Conservation (phyloP, 306 rosid genomes). For the Carpinus viminea region DNA sequence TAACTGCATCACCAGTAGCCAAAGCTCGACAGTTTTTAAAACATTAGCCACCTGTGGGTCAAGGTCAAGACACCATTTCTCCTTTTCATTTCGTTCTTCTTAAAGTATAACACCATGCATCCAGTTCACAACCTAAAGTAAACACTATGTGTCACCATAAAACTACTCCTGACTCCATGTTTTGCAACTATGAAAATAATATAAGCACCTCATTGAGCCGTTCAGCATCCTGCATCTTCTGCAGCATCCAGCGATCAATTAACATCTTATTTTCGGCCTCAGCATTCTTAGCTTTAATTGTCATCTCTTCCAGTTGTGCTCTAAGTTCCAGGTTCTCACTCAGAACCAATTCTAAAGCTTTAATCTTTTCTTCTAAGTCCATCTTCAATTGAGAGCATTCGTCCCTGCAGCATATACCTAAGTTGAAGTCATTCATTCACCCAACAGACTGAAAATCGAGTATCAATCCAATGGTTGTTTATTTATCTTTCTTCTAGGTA, state of each 20-base stretch:
- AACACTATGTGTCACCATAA: constrained; percentile 8
- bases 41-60: neutral
- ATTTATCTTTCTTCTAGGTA: neutral
- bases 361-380: constrained; percentile 75
- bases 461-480: neutral
- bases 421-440: constrained; percentile 7
- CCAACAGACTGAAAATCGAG: neutral
- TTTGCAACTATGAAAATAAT: neutral
- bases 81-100: neutral
- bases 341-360: constrained; percentile 66
- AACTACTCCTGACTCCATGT: constrained; percentile 10
- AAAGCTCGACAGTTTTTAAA: neutral
- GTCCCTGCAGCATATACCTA: constrained; percentile 50
- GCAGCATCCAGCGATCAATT: constrained; percentile 94
- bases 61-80: neutral
- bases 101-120: neutral
- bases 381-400: constrained; percentile 63
- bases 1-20: neutral
- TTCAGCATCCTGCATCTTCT: constrained; percentile 99
- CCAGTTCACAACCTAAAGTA: neutral
- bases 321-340: constrained; percentile 77
- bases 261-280: constrained; percentile 92
- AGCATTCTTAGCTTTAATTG: constrained; percentile 61
- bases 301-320: constrained; percentile 63
- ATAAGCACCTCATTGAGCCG: constrained; percentile 86